A percentile compares a stretch with the other conserved stretches of the same genome.
Conservation (phyloP, 306 rosid species). For the Castanopsis chinensis region DNA sequence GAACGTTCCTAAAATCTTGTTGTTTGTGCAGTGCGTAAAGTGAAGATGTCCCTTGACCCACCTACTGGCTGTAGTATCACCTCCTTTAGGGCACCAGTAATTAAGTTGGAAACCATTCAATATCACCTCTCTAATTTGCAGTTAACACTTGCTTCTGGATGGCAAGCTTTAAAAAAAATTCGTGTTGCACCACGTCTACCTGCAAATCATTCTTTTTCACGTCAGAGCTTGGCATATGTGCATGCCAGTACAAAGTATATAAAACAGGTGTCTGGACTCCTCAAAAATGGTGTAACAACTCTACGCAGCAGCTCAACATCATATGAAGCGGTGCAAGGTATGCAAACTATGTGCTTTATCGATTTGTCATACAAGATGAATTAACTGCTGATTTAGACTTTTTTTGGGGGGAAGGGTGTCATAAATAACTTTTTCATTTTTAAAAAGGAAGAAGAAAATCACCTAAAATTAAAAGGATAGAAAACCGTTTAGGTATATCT, state of each 20-base stretch:
- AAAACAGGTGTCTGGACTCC: constrained; percentile 87
- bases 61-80: constrained; percentile 87
- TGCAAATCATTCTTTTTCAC: constrained; percentile 72
- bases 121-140: constrained; percentile 59
- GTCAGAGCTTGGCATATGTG: constrained; percentile 86
- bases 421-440: neutral
- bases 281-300: constrained; percentile 84
- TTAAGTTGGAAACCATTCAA: constrained; percentile 62
- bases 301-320: constrained; percentile 82
- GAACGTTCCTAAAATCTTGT: constrained; percentile 17
- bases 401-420: neutral
- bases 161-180: constrained; percentile 65
- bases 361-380: neutral
- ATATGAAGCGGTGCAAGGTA: constrained; percentile 91
- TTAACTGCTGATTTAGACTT: neutral
- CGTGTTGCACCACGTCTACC: constrained; percentile 69
- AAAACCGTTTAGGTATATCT: neutral
- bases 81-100: constrained; percentile 46
- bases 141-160: constrained; percentile 72
- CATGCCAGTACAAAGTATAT: constrained; percentile 88
- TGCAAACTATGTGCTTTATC: neutral
- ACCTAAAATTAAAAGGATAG: no score
- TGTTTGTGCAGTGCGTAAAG: constrained; percentile 76
- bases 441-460: neutral
- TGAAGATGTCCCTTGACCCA: constrained; percentile 73